Evolutionary conservation across 2,329 filamentous ascomycete genomes (phyloP).

Genomic region (Diaporthe batatas): DNA sequence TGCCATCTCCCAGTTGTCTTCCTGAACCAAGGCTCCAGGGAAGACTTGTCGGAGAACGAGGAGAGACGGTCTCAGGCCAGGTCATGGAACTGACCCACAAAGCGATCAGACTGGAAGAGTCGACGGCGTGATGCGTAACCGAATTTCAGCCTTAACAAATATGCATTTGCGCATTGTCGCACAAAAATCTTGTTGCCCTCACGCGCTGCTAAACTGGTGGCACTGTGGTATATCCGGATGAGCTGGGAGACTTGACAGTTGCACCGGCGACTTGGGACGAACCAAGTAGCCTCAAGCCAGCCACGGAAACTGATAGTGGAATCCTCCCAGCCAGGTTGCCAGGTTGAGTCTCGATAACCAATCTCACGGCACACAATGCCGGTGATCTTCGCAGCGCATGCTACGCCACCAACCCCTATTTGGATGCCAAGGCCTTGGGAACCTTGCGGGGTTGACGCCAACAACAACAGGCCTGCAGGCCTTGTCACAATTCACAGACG

Average conservation of each 20-base stretch:
- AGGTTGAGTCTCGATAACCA: slow-evolving; percentile 2
- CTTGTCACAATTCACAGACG: not conserved
- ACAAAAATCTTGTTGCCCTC: not conserved
- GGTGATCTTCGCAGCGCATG: slow-evolving; percentile 1
- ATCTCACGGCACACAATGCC: not conserved
- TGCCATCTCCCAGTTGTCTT: too few relatives aligned
- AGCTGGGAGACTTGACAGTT: slow-evolving; percentile 8
- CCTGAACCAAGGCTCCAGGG: too few relatives aligned
- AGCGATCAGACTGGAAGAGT: not conserved
- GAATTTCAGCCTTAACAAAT: not conserved
- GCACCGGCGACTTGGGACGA: slow-evolving; percentile 27
- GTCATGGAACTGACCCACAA: not conserved
- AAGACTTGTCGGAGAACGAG: not conserved
- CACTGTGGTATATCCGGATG: not conserved
- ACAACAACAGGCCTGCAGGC: not conserved
- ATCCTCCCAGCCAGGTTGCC: not conserved
- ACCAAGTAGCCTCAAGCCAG: not conserved
- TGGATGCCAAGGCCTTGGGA: slow-evolving; percentile 18
- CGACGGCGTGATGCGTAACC: not conserved
- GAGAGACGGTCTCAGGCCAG: not conserved
- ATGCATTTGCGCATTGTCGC: not conserved
- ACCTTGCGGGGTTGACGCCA: slow-evolving; percentile 7
- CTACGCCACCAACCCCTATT: not conserved
- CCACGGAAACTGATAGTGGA: not conserved
- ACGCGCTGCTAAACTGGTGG: not conserved